These are phyloP conservation scores for Nemania serpens DNA, from an alignment of 2,329 filamentous ascomycete genomes.

Conservation along the genomic window DNA sequence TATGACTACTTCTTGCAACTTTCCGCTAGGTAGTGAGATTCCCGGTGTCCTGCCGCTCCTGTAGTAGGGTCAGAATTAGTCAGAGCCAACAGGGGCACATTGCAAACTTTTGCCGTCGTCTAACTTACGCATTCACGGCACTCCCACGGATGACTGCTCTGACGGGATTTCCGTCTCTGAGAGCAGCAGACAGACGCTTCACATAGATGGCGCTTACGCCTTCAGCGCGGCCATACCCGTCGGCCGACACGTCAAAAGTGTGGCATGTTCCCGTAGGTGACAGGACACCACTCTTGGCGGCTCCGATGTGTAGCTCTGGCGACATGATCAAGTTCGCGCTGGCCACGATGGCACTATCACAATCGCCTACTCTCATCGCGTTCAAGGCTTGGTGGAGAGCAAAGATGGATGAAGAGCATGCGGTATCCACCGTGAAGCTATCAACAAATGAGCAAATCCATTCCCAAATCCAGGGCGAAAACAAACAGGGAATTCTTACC, in stretches of 20 bases:
- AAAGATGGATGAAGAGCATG: conserved; percentile 43
- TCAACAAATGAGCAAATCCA: no score
- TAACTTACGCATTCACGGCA: background rate
- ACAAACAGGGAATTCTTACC: conserved; percentile 28
- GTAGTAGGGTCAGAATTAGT: no score
- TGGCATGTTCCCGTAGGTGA: conserved; percentile 44
- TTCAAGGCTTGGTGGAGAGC: conserved; percentile 29
- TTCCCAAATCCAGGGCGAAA: no score
- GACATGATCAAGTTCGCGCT: conserved; percentile 32
- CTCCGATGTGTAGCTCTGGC: conserved; percentile 30
- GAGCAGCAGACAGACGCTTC: conserved; percentile 45
- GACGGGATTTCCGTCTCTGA: conserved; percentile 2
- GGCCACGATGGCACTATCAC: conserved; percentile 35
- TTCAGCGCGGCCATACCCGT: conserved; percentile 59
- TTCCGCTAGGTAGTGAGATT: background rate
- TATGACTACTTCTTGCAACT: background rate
- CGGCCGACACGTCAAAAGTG: conserved; percentile 49
- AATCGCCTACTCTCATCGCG: conserved; percentile 29
- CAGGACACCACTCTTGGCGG: conserved; percentile 40
- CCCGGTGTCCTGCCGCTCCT: background rate
- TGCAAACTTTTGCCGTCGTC: no score
- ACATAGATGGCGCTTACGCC: conserved; percentile 51
- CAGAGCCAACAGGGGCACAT: no score
- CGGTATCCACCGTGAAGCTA: conserved; percentile 42
- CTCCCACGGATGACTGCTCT: background rate